Evolutionary conservation across 1,284 basidiomycete species (phyloP).

Genomic region (Trichosporon asahii): DNA sequence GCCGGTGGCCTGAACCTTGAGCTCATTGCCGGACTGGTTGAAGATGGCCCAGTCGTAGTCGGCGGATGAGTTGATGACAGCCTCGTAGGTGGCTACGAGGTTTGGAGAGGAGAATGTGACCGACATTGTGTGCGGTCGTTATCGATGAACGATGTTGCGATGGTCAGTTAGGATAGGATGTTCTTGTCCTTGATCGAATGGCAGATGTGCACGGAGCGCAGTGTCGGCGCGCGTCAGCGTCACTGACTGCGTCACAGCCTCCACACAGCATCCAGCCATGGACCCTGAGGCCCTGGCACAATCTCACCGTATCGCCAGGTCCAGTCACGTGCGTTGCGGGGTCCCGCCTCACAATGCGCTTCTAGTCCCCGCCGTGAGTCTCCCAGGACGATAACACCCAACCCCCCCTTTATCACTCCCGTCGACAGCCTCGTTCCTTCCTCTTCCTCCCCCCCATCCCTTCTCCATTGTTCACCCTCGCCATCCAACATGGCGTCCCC

Average conservation of each 20-base stretch:
- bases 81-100: conserved; percentile 72
- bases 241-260: neutral
- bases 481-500: neutral
- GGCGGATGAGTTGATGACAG: conserved; percentile 65
- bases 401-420: neutral
- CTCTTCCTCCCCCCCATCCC: neutral
- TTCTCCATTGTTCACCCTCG: neutral
- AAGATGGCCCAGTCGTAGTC: conserved; percentile 80
- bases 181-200: neutral
- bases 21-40: conserved; percentile 79
- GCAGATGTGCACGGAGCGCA: neutral
- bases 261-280: neutral
- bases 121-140: conserved; percentile 38
- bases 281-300: neutral
- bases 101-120: conserved; percentile 55
- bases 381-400: neutral
- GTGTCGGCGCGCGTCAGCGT: neutral
- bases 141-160: conserved; percentile 6
- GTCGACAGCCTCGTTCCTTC: neutral
- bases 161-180: neutral
- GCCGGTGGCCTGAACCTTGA: conserved; percentile 84
- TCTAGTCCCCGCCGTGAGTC: neutral
- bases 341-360: neutral
- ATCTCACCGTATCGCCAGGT: neutral
- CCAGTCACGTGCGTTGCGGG: conserved; percentile 7